Evolutionary conservation across 805 yeast genomes (phyloP).

Genomic region (Yueomyces sp.): DNA sequence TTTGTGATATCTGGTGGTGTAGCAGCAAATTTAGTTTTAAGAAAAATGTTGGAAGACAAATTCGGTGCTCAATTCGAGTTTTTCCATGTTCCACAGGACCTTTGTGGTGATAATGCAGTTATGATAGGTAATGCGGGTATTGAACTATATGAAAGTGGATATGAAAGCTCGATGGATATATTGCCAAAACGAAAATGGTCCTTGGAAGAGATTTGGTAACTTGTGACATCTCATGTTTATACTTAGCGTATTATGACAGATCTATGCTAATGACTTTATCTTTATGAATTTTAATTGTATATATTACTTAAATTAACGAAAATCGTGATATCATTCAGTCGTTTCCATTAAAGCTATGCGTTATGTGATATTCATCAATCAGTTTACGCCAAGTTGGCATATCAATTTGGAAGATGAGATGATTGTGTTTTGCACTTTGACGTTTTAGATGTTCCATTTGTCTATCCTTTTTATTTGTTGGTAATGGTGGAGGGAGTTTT

Average conservation of each 20-base stretch:
- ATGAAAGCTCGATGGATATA: conserved; percentile 37
- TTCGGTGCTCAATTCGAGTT: conserved; percentile 23
- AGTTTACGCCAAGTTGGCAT: conserved; percentile 50
- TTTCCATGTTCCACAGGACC: conserved; percentile 51
- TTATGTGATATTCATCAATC: conserved; percentile 41
- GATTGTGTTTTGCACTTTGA: conserved; percentile 29
- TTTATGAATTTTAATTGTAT: too few species aligned
- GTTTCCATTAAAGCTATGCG: not conserved
- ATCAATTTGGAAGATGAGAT: conserved; percentile 63
- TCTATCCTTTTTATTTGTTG: conserved; percentile 9
- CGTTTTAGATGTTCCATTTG: conserved; percentile 16
- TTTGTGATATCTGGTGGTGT: conserved; percentile 93
- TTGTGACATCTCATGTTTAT: too few species aligned
- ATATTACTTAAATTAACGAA: too few species aligned
- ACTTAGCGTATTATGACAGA: too few species aligned
- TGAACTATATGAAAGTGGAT: conserved; percentile 49
- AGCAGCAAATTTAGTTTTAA: conserved; percentile 53
- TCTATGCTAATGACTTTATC: too few species aligned
- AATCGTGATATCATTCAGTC: not conserved
- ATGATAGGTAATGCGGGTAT: conserved; percentile 99
- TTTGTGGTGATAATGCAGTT: conserved; percentile 90
- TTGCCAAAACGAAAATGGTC: conserved; percentile 70
- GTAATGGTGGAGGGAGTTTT: conserved; percentile 21
- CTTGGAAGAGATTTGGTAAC: not conserved
- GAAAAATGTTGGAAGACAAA: conserved; percentile 30